Evolutionary conservation across 495 filamentous ascomycete species (phyloP).

Genomic region (Talaromyces ruber): DNA sequence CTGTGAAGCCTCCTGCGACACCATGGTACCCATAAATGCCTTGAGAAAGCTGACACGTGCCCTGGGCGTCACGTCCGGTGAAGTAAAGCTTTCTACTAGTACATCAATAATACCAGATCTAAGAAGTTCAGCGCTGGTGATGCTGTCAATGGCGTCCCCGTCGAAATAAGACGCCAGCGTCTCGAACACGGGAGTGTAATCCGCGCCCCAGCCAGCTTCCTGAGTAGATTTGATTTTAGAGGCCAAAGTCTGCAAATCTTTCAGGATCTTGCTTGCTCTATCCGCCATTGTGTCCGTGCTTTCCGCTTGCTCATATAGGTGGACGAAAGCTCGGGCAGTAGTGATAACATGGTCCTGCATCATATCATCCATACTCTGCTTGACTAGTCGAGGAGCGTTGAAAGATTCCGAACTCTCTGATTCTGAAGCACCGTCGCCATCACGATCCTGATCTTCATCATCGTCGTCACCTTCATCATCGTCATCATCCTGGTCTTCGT

Average conservation of each 20-base stretch:
- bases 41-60: constrained; percentile 81
- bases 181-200: constrained; percentile 59
- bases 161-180: constrained; percentile 83
- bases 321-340: constrained; percentile 73
- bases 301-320: constrained; percentile 70
- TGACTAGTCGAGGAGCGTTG: constrained; percentile 31
- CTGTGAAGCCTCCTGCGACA: constrained; percentile 50
- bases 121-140: constrained; percentile 93
- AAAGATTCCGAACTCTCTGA: constrained; percentile 57
- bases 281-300: constrained; percentile 59
- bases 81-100: constrained; percentile 69
- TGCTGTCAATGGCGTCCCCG: constrained; percentile 77
- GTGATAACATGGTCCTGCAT: constrained; percentile 67
- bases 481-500: constrained; percentile 38
- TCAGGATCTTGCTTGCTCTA: constrained; percentile 68
- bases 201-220: constrained; percentile 37
- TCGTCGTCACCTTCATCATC: constrained; percentile 54
- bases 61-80: constrained; percentile 28
- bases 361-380: constrained; percentile 45
- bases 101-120: constrained; percentile 82
- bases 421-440: constrained; percentile 54
- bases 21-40: constrained; percentile 81
- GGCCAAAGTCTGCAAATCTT: constrained; percentile 62
- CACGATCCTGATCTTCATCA: constrained; percentile 50
- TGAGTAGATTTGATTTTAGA: constrained; percentile 63